Base-by-base conservation (phyloP, 2,329 filamentous ascomycete genomes). In the Aspergillus hiratsukae region DNA sequence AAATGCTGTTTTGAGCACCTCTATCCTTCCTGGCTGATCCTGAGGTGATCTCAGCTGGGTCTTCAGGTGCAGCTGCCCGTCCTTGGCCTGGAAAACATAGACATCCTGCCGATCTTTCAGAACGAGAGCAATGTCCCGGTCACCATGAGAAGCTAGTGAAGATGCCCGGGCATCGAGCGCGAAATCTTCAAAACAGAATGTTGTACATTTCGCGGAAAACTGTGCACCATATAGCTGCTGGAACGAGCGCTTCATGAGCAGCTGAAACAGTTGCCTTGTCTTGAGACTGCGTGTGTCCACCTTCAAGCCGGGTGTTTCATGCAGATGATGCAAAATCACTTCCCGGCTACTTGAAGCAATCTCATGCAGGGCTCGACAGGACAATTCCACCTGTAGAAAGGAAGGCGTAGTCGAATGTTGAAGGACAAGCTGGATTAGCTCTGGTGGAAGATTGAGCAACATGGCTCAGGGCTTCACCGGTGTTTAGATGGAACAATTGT, bases 371-470 rank as follows among this genome's bases (percentile, higher is more conserved):
- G 62, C 60, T n/a, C 62, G 70, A 58, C 73, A 76, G 41, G 70
- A 64, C 19, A 69, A 66, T 17, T 73, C 71, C 6, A 68, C 60
- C 55, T 78, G 73, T 48, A 78, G 56, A 55, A 72, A 78, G 27
- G 67, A 65, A 21, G 71, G 61, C 6, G 72, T 71, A 3, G 66
- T 69, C 51, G 67, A 69, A 45, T 66, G 59, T 37, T 66, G 60
- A 27, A 78, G 61, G 48, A 78, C 61, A 35, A 72, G 67, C 56
- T 74, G 70, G 25, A 78, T 66, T 35, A 78, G 61, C 62, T 77
- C 74, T 25, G 65, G 56, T 7, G 75, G 75, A n/a, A 78, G 65
- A 35, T 67, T 51, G 14, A 72, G 62, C 17, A 76, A 57, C 70
- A 71, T 70, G 51, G 35, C 55, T 43, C 14, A 23, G 8, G 11